phyloP scores from a whole-genome alignment of 176 grass and related monocot genomes.

The Zizania latifolia region DNA sequence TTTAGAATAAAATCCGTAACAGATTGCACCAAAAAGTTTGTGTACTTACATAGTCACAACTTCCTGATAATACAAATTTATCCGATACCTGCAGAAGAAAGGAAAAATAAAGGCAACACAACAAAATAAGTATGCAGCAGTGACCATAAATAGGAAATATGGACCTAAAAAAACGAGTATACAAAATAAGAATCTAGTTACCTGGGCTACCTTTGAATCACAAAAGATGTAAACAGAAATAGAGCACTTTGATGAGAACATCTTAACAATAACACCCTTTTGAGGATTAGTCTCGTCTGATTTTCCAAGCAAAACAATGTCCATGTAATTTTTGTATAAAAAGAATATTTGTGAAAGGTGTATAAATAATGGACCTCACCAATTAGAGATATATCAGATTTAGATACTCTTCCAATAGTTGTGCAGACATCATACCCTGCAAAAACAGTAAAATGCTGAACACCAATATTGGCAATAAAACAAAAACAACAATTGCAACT shows the following conservation, averaged over 20 bases:
- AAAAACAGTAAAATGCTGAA: conserved; percentile 22
- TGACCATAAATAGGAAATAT: not conserved
- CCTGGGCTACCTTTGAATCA: conserved; percentile 58
- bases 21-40: not conserved
- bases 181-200: conserved; percentile 40
- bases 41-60: conserved; percentile 76
- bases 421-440: conserved; percentile 88
- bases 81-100: conserved; percentile 46
- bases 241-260: conserved; percentile 70
- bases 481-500: not conserved
- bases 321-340: not conserved
- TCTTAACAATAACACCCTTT: conserved; percentile 75
- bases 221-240: conserved; percentile 71
- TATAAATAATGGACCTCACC: conserved; percentile 36
- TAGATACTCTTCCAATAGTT: conserved; percentile 49
- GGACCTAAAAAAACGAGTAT: conserved; percentile 12
- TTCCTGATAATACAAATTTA: conserved; percentile 58
- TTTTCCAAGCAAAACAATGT: conserved; percentile 15
- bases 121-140: conserved; percentile 3
- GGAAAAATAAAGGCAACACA: not conserved
- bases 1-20: conserved; percentile 1
- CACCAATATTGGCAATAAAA: conserved; percentile 1
- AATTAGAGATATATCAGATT: conserved; percentile 57
- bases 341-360: conserved; percentile 5
- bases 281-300: conserved; percentile 67